Evolutionary conservation across 768 basidiomycete species (phyloP).

Genomic region (Mycena floridula): DNA sequence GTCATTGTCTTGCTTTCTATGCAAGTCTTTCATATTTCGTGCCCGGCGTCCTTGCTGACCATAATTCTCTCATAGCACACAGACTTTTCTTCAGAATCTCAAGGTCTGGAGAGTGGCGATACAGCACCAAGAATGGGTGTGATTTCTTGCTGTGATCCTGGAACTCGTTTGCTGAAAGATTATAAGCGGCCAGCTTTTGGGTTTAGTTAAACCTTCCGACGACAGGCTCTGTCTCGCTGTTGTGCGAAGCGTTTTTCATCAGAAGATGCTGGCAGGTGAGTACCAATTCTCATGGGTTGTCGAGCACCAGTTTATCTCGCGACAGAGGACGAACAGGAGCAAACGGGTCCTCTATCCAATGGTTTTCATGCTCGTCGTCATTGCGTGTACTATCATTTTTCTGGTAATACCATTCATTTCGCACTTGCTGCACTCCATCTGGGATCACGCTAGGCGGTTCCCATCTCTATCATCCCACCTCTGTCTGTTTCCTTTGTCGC

Average conservation of each 20-base stretch:
- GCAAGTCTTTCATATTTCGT: constrained; percentile 24
- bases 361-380: constrained; percentile 10
- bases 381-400: too few species aligned
- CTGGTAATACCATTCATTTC: too few species aligned
- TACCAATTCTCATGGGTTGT: background rate
- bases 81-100: constrained; percentile 34
- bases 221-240: constrained; percentile 38
- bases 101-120: constrained; percentile 35
- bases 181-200: constrained; percentile 32
- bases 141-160: constrained; percentile 6
- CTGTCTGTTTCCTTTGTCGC: constrained; percentile 28
- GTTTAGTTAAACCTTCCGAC: constrained; percentile 41
- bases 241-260: constrained; percentile 45
- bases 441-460: too few species aligned
- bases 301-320: background rate
- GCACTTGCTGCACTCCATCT: too few species aligned
- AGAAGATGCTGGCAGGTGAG: constrained; percentile 46
- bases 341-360: constrained; percentile 27
- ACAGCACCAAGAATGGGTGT: constrained; percentile 26
- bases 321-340: constrained; percentile 34
- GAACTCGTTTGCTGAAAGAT: background rate
- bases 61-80: constrained; percentile 23
- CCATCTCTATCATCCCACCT: constrained; percentile 23
- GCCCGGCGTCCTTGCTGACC: too few species aligned
- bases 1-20: constrained; percentile 32